Evolutionary conservation across 2,329 filamentous ascomycete genomes (phyloP).

Genomic region (Echinosphaeria canescens): DNA sequence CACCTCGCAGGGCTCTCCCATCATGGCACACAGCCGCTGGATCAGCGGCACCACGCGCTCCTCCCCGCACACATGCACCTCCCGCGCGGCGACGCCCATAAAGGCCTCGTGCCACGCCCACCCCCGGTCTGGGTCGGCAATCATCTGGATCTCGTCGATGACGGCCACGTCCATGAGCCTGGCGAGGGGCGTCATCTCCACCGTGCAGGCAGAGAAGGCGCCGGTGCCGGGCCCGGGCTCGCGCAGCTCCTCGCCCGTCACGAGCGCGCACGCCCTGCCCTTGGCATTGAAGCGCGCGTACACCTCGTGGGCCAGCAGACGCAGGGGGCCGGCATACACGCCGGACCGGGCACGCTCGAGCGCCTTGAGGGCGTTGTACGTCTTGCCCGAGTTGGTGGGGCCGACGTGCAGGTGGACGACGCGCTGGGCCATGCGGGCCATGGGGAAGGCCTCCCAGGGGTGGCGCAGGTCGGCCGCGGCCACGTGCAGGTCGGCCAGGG

Average conservation of each 20-base stretch:
- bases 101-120: constrained; percentile 92
- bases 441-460: constrained; percentile 83
- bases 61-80: constrained; percentile 88
- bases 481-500: constrained; percentile 34
- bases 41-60: constrained; percentile 63
- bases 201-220: constrained; percentile 66
- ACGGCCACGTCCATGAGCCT: constrained; percentile 63
- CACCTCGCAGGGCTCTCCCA: constrained; percentile 65
- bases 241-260: constrained; percentile 82
- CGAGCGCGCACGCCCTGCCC: constrained; percentile 52
- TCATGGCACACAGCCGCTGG: constrained; percentile 50
- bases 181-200: constrained; percentile 58
- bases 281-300: constrained; percentile 68
- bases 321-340: constrained; percentile 77
- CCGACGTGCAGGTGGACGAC: constrained; percentile 86
- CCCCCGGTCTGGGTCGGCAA: constrained; percentile 56
- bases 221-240: constrained; percentile 34
- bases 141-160: constrained; percentile 98
- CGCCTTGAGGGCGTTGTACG: constrained; percentile 76
- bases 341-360: constrained; percentile 57
- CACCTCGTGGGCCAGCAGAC: constrained; percentile 85
- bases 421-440: constrained; percentile 57
- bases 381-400: constrained; percentile 96
- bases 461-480: constrained; percentile 65
- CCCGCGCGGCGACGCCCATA: constrained; percentile 66